Evolutionary conservation across 768 basidiomycete species (phyloP), one percentile per base, ranked within the genome.

Genomic region (Pisolithus sp.): DNA sequence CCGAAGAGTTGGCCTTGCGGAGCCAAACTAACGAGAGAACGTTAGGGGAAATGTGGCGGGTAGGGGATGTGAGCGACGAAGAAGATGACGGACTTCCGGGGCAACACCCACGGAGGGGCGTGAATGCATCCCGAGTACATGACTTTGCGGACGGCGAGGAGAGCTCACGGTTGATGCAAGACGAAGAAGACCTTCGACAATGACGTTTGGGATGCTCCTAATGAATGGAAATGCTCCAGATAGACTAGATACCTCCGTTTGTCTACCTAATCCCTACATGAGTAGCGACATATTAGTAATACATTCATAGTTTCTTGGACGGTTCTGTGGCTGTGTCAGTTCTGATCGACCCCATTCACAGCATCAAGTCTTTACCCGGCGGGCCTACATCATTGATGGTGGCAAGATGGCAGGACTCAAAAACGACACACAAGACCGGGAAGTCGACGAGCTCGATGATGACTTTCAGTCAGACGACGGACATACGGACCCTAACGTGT

Each of bases 31-130:
- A 73, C 39, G 75, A 70, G 2, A 75, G 73, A 53, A 70, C 71
- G 24, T 71, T 77, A 7, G 51, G 42, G 21, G 36, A 43, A 0
- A 54, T 84, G 38, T 92, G 89, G 89, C 76, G 83, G 43, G 74
- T 92, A 2, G 86, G 89, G 2, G 81, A 86, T 24, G 79, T 72
- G 21, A 86, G 83, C 51, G 87, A 87, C 46, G 81, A 82, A 5
- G 85, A 88, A 20, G 79, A 77, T 9, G 73, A 70, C 46, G 74
- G 75, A 47, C 72, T 66, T 13, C 55, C 68, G 26, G 65, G 57
- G 49, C 66, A 64, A 46, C 63, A 60, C 53, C 42, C 23, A 7
- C 50, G 41, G 40, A 57, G 50, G 46, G 59, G 61, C 30, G 54
- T 61, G 51, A 54, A 58, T 52, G 53, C 53, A 40, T 31, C 44